Evolutionary conservation across 352 stramenopile species (phyloP).

Genomic region (Phytopythium helicoides): DNA sequence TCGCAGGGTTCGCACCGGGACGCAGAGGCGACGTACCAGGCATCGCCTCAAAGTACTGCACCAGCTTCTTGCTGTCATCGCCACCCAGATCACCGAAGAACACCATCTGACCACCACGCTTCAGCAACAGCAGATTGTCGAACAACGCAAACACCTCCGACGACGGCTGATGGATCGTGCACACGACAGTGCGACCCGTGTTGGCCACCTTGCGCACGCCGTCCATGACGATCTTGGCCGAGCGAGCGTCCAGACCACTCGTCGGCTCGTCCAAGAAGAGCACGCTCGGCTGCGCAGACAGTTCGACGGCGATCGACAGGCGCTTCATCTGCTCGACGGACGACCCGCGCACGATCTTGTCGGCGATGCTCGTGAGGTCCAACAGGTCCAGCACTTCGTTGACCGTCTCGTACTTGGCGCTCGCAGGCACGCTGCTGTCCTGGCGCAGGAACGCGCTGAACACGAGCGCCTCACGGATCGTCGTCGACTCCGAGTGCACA

Average conservation of each 20-base stretch:
- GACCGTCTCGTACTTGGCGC: conserved; percentile 23
- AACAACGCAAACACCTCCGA: conserved; percentile 74
- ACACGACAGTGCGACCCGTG: conserved; percentile 63
- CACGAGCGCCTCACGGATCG: conserved; percentile 79
- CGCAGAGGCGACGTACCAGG: conserved; percentile 11
- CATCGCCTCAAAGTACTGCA: conserved; percentile 38
- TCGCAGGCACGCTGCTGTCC: conserved; percentile 10
- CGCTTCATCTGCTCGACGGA: conserved; percentile 46
- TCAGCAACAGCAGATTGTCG: conserved; percentile 42
- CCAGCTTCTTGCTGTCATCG: conserved; percentile 12
- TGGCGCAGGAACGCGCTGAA: conserved; percentile 75
- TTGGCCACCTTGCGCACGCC: conserved; percentile 68
- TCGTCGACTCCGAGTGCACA: conserved; percentile 80
- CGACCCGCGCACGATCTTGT: conserved; percentile 31
- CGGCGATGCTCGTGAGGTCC: conserved; percentile 20
- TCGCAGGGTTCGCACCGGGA: conserved; percentile 46
- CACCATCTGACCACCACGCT: conserved; percentile 5
- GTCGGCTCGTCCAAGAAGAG: conserved; percentile 81
- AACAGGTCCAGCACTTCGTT: conserved; percentile 31
- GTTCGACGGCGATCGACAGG: conserved; percentile 44
- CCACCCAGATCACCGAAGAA: conserved; percentile 29
- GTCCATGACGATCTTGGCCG: conserved; percentile 74
- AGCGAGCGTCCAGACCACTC: conserved; percentile 74
- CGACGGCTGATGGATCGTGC: conserved; percentile 89
- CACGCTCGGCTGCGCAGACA: conserved; percentile 80